These are phyloP conservation scores for Hirschfeldia incana DNA, from an alignment of 345 rosid species.

Conservation along the genomic window DNA sequence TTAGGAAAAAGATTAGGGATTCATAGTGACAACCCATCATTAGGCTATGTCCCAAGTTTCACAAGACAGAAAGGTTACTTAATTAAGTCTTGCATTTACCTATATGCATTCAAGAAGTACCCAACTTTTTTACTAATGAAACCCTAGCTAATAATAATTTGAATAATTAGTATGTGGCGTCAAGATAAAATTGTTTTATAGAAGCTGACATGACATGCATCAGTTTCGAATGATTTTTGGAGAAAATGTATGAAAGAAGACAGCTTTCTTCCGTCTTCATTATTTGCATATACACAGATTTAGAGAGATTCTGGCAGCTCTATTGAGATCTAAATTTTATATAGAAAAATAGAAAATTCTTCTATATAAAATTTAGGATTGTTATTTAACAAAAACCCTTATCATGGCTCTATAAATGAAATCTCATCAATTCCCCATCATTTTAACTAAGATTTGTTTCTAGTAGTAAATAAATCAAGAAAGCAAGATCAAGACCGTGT, in stretches of 20 bases:
- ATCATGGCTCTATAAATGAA: slow-evolving; percentile 2
- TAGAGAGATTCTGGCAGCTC: background rate
- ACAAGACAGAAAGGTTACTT: slow-evolving; percentile 6
- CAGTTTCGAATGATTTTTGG: background rate
- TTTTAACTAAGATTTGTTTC: background rate
- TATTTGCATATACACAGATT: background rate
- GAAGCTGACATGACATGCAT: background rate
- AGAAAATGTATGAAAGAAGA: slow-evolving; percentile 19
- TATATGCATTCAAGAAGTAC: background rate
- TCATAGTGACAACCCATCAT: slow-evolving; percentile 16
- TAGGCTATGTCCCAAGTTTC: slow-evolving; percentile 17
- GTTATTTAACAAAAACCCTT: slow-evolving; percentile 13
- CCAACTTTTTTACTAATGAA: background rate
- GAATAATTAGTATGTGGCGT: background rate
- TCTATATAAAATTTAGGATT: background rate
- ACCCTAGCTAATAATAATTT: slow-evolving; percentile 21
- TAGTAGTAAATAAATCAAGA: background rate
- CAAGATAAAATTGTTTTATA: background rate
- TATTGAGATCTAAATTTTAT: background rate
- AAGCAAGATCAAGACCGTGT: background rate
- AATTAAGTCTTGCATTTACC: background rate
- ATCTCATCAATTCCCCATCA: background rate
- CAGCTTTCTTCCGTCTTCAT: slow-evolving; percentile 11
- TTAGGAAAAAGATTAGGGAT: background rate
- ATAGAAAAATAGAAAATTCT: background rate